Evolutionary conservation across 2,329 filamentous ascomycete species (phyloP).

Genomic region (Pseudopithomyces chartarum): DNA sequence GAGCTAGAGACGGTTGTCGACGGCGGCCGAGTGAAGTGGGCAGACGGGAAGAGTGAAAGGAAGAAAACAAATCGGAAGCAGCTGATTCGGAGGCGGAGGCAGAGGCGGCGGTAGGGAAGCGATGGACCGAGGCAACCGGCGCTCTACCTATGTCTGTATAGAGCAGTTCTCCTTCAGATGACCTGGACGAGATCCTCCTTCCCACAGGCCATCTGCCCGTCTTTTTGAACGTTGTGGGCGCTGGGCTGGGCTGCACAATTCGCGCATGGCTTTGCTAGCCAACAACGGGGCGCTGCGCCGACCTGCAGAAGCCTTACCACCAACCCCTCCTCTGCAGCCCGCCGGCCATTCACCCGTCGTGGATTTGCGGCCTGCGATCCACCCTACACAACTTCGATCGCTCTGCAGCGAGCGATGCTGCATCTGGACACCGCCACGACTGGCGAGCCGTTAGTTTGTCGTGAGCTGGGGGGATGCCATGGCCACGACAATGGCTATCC

Average conservation of each 20-base stretch:
- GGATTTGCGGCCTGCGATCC: neutral
- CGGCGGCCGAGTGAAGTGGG: slow-evolving; percentile 1
- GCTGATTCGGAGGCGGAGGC: slow-evolving; percentile 19
- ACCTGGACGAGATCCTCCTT: neutral
- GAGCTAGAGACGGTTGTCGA: slow-evolving; percentile 1
- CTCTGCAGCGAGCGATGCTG: neutral
- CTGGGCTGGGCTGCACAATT: slow-evolving; percentile 27
- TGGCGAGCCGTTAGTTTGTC: too few relatives aligned
- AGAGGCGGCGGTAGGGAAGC: slow-evolving; percentile 7
- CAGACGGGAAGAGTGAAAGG: slow-evolving; percentile 20
- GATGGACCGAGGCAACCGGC: slow-evolving; percentile 4
- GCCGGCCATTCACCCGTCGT: slow-evolving; percentile 12
- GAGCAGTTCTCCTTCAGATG: too few relatives aligned
- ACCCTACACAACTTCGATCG: neutral
- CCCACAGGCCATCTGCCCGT: neutral
- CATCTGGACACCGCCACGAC: too few relatives aligned
- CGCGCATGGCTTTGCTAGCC: slow-evolving; percentile 22
- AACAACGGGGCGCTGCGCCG: slow-evolving; percentile 7
- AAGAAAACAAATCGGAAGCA: slow-evolving; percentile 40
- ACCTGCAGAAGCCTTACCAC: slow-evolving; percentile 19
- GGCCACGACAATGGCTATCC: too few relatives aligned
- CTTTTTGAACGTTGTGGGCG: neutral
- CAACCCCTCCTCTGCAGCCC: slow-evolving; percentile 15
- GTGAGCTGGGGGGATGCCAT: too few relatives aligned
- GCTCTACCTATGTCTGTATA: too few relatives aligned